A percentile compares a stretch with the other conserved stretches of the same genome.
phyloP scores from a whole-genome alignment of 371 early-diverging fungal genomes.

The Rhizomucor pusillus region DNA sequence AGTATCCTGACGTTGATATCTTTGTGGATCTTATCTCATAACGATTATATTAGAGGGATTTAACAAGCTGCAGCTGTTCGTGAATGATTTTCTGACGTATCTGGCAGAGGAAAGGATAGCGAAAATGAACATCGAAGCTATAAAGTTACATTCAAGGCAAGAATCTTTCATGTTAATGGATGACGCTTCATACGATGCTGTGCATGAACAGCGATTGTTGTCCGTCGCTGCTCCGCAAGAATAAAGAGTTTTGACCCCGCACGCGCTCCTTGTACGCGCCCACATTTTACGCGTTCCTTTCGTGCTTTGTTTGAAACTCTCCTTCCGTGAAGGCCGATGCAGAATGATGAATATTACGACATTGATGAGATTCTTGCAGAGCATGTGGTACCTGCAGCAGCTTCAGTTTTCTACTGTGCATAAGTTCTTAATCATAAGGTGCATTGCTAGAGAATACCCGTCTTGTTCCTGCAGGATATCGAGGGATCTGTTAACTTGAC shows the following conservation, averaged over 20 bases:
- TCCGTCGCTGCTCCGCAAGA: not conserved
- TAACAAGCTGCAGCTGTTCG: slow-evolving; percentile 38
- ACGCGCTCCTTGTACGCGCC: no score
- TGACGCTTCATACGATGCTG: no score
- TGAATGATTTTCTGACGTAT: slow-evolving; percentile 52
- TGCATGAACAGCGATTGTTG: no score
- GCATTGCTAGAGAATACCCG: slow-evolving; percentile 41
- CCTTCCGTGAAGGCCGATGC: slow-evolving; percentile 16
- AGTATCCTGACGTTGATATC: not conserved
- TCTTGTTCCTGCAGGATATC: slow-evolving; percentile 32
- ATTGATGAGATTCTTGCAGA: slow-evolving; percentile 51
- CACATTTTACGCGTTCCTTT: not conserved
- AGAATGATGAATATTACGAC: slow-evolving; percentile 48
- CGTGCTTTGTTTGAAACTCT: not conserved
- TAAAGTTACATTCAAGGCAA: no score
- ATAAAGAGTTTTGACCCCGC: no score
- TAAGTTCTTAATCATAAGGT: not conserved
- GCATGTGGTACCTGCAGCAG: slow-evolving; percentile 23
- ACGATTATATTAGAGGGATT: slow-evolving; percentile 23
- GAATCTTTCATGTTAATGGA: no score
- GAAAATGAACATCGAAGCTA: slow-evolving; percentile 8
- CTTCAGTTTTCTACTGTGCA: not conserved
- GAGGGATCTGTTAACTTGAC: slow-evolving; percentile 29
- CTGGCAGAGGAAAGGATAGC: slow-evolving; percentile 50
- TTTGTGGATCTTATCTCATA: not conserved